A percentile compares a stretch with the other conserved stretches of the same genome.
Conservation (phyloP, 805 yeast species). For the Tetrapisispora pingtungensis region DNA sequence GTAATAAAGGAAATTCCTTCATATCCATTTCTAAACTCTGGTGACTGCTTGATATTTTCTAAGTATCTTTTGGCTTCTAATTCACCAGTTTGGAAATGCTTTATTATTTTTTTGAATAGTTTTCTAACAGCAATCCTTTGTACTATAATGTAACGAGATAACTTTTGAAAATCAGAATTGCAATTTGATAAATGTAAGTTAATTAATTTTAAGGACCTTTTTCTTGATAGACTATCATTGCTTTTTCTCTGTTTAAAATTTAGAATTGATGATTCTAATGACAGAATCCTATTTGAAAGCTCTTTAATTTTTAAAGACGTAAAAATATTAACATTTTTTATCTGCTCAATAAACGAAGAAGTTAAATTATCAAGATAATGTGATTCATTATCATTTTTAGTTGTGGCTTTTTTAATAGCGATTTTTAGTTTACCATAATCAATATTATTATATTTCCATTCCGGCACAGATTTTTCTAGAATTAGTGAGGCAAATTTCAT, state of each 20-base stretch:
- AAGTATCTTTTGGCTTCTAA: slow-evolving; percentile 10
- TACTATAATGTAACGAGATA: slow-evolving; percentile 45
- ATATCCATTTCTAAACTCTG: slow-evolving; percentile 24
- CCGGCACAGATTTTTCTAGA: slow-evolving; percentile 66
- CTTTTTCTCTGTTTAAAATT: slow-evolving; percentile 6
- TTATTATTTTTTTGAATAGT: slow-evolving; percentile 42
- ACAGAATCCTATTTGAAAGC: slow-evolving; percentile 19
- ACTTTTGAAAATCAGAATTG: slow-evolving; percentile 36
- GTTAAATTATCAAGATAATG: slow-evolving; percentile 6
- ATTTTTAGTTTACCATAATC: slow-evolving; percentile 72
- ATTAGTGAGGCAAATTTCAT: slow-evolving; percentile 88
- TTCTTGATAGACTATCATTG: background rate
- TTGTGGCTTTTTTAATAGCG: slow-evolving; percentile 50
- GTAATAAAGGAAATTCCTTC: slow-evolving; percentile 39
- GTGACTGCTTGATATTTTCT: slow-evolving; percentile 8
- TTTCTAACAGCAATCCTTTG: slow-evolving; percentile 55
- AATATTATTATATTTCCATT: slow-evolving; percentile 77
- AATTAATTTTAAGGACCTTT: slow-evolving; percentile 12
- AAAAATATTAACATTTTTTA: slow-evolving; percentile 20
- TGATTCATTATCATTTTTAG: slow-evolving; percentile 4
- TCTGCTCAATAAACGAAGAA: slow-evolving; percentile 16
- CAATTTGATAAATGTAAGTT: slow-evolving; percentile 15
- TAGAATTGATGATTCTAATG: slow-evolving; percentile 20
- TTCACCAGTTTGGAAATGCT: slow-evolving; percentile 16
- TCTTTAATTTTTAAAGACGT: slow-evolving; percentile 25